Percentiles rank a stretch among this genome's conserved stretches.
These are phyloP conservation scores for Calycina herbarum DNA, from an alignment of 2,329 filamentous ascomycete species.

Conservation along the genomic window DNA sequence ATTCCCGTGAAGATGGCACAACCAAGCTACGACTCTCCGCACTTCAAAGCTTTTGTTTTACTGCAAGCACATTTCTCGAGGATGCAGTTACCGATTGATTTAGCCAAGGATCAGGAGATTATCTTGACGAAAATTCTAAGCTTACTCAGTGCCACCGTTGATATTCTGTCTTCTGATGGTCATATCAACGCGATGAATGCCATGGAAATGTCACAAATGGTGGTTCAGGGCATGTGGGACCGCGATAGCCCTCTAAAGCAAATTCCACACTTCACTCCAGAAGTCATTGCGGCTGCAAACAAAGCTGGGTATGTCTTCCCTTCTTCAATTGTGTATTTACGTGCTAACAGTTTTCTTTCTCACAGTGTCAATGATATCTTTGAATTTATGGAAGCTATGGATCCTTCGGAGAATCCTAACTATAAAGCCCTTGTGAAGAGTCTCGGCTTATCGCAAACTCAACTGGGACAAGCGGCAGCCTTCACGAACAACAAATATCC, in stretches of 20 bases:
- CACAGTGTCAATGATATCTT: slow-evolving; percentile 85
- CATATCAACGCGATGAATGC: slow-evolving; percentile 96
- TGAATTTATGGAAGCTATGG: slow-evolving; percentile 99
- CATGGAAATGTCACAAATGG: slow-evolving; percentile 99
- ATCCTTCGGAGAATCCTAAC: slow-evolving; percentile 85
- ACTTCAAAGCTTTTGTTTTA: slow-evolving; percentile 98
- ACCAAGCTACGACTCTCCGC: slow-evolving; percentile 83
- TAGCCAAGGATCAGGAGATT: slow-evolving; percentile 92
- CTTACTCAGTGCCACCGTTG: slow-evolving; percentile 86
- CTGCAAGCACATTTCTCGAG: slow-evolving; percentile 96
- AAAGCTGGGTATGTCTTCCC: slow-evolving; percentile 65
- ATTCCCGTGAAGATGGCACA: slow-evolving; percentile 94
- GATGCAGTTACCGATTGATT: slow-evolving; percentile 93
- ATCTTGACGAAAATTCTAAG: slow-evolving; percentile 83
- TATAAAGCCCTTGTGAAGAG: slow-evolving; percentile 76
- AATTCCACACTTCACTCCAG: slow-evolving; percentile 88
- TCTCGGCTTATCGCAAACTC: slow-evolving; percentile 75
- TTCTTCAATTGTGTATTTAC: neutral
- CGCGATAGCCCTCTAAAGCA: slow-evolving; percentile 95
- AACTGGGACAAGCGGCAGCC: slow-evolving; percentile 83
- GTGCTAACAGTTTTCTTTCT: slow-evolving; percentile 36
- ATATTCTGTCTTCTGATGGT: slow-evolving; percentile 92
- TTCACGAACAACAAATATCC: slow-evolving; percentile 98
- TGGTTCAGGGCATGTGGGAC: slow-evolving; percentile 99
- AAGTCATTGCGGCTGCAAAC: slow-evolving; percentile 79